phyloP scores from a whole-genome alignment of 106 monocot genomes.

The Dendrobium officinale region DNA sequence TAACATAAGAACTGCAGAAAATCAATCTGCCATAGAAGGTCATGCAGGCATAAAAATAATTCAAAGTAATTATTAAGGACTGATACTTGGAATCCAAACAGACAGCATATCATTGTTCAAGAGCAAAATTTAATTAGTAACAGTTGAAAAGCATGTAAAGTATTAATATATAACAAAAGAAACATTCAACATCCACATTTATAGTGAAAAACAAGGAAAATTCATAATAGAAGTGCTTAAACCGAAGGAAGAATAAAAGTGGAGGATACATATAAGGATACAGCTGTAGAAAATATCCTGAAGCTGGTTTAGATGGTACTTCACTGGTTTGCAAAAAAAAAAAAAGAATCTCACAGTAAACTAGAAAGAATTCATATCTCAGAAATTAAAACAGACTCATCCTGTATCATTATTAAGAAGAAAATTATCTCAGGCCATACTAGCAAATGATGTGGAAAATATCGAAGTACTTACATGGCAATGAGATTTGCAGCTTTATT shows the following conservation, averaged over 20 bases:
- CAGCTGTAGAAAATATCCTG: conserved; percentile 37
- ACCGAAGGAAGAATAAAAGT: not conserved
- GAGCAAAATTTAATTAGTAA: not conserved
- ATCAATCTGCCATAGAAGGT: not conserved
- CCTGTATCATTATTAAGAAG: not conserved
- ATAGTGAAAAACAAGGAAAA: not conserved
- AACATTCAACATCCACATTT: not conserved
- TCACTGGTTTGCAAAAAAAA: conserved; percentile 41
- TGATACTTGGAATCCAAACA: not conserved
- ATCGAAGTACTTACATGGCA: conserved; percentile 21
- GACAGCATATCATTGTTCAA: not conserved
- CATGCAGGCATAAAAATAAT: not conserved
- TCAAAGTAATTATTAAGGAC: not conserved
- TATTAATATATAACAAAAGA: not conserved
- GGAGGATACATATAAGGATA: conserved; percentile 96
- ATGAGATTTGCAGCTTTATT: conserved; percentile 7
- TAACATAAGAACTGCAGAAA: not conserved
- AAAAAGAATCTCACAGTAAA: conserved; percentile 23
- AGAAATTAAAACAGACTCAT: not conserved
- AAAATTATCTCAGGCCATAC: not conserved
- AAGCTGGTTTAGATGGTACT: conserved; percentile 33
- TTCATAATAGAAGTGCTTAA: not conserved
- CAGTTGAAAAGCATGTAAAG: not conserved
- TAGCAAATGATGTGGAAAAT: not conserved
- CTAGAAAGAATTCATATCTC: not conserved